phyloP scores from a whole-genome alignment of 1,284 basidiomycete genomes.

The Tremellales sp. region DNA sequence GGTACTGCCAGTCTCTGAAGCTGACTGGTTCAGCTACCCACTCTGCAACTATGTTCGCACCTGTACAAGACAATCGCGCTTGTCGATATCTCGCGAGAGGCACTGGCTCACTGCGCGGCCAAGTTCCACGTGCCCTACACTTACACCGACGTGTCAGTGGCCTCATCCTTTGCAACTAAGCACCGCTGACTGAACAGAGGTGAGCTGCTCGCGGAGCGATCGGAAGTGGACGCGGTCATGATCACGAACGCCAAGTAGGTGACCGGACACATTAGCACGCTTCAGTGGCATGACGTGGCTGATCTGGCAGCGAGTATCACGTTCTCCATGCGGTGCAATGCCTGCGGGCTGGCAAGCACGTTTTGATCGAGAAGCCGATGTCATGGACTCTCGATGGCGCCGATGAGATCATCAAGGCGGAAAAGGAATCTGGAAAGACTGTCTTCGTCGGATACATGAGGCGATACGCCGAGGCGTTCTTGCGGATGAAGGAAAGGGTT shows the following conservation, averaged over 20 bases:
- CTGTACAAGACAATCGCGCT: conserved; percentile 20
- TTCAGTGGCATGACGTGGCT: no score
- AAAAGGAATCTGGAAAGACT: conserved; percentile 26
- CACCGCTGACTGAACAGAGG: no score
- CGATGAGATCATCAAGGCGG: conserved; percentile 32
- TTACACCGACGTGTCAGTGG: no score
- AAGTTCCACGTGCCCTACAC: conserved; percentile 18
- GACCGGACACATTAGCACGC: no score
- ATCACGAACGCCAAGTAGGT: no score
- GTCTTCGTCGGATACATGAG: conserved; percentile 50
- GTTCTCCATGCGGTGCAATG: conserved; percentile 24
- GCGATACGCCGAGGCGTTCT: conserved; percentile 46
- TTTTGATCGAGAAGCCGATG: conserved; percentile 48
- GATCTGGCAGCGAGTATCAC: conserved; percentile 12
- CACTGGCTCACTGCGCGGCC: conserved; percentile 15
- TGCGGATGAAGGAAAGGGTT: conserved; percentile 43
- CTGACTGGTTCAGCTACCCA: conserved; percentile 18
- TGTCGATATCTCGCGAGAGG: conserved; percentile 19
- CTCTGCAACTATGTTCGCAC: conserved; percentile 14
- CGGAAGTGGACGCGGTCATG: no score
- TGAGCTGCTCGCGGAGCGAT: no score
- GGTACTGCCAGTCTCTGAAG: no score
- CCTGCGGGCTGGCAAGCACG: conserved; percentile 30
- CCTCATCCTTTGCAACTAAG: no score
- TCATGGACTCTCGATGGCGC: conserved; percentile 33